These are phyloP conservation scores for Syncephalastrum contaminatum DNA, from an alignment of 371 early-diverging fungal genomes.

Conservation along the genomic window DNA sequence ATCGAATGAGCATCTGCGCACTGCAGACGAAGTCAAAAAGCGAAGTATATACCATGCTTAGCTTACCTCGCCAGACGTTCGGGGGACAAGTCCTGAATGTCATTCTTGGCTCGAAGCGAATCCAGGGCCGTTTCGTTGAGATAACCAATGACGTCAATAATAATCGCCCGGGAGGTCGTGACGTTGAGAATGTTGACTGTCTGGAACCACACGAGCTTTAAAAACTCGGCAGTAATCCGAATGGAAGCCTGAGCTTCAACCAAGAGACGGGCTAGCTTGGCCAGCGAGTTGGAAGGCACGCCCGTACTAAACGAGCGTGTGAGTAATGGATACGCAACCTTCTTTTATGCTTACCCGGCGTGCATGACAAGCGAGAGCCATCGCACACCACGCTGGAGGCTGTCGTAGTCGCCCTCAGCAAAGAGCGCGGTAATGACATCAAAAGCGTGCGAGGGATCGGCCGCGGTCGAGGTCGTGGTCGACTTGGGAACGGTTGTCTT, in stretches of 20 bases:
- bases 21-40: slow-evolving; percentile 10
- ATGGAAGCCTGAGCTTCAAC: slow-evolving; percentile 26
- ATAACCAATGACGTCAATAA: slow-evolving; percentile 45
- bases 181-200: slow-evolving; percentile 31
- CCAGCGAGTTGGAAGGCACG: slow-evolving; percentile 32
- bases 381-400: slow-evolving; percentile 39
- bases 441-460: slow-evolving; percentile 25
- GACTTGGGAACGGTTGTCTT: slow-evolving; percentile 8
- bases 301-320: slow-evolving; percentile 29
- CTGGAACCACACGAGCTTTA: slow-evolving; percentile 52
- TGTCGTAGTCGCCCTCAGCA: slow-evolving; percentile 18
- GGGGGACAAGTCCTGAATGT: slow-evolving; percentile 21
- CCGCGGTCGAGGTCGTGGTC: neutral
- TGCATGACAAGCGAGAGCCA: slow-evolving; percentile 46
- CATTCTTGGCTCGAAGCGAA: slow-evolving; percentile 17
- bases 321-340: neutral
- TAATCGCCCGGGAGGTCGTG: slow-evolving; percentile 24
- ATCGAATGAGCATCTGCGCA: slow-evolving; percentile 34
- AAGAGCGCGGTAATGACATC: slow-evolving; percentile 37
- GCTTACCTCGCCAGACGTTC: slow-evolving; percentile 23
- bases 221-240: slow-evolving; percentile 30
- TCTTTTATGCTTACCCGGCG: slow-evolving; percentile 35
- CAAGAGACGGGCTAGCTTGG: slow-evolving; percentile 39
- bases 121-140: slow-evolving; percentile 38
- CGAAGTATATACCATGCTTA: neutral